Base-by-base conservation (phyloP, 2,329 filamentous ascomycete species). In the Chaetomium sp. region DNA sequence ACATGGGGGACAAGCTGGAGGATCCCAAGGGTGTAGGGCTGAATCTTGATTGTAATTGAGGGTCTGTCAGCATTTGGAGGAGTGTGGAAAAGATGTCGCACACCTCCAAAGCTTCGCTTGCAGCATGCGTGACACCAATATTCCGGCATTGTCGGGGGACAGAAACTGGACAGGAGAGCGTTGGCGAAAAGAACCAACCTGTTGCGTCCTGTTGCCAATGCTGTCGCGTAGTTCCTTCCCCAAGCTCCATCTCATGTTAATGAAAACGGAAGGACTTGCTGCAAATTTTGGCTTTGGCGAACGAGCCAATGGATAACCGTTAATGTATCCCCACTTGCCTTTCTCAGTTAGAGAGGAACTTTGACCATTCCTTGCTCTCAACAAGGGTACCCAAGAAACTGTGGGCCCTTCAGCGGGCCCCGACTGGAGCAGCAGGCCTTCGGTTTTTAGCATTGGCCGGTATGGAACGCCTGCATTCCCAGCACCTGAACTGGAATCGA, bases 241-340 rank as follows among this genome's bases (percentile, higher is more conserved):
- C 46, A 36, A 34, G 34, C 19, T 33, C 41, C 47, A 35, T 55
- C 47, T 47, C 19, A 36, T 50, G 41, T 27, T 33, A 37, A 5
- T 50, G 41, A 50, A 58, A 57, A 45, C 55, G 49, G 49, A 52
- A 56, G 55, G 58, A 56, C 52, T 44, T 19, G 57, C 47, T 49
- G 38, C 36, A 49, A 54, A 49, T 52, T 56, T 55, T 49, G 52
- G 41, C 32, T 51, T 41, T 49, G 50, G 34, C 47, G 34, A 44
- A n/a, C 7, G 14, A 38, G 32, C 58, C 52, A 59, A 59, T 59
- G 42, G 32, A 27, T 11, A 44, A 34, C 48, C 7, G 6, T 1
- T 27, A 46, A 51, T 12, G 14, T 14, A 38, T 27, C 11, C 47
- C 6, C 19, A 10, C 36, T 49, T 47, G n/a, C 48, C 36, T 4